Base-by-base conservation (phyloP, 2,329 filamentous ascomycete species). In the Stagonosporopsis cucurbitacearum region DNA sequence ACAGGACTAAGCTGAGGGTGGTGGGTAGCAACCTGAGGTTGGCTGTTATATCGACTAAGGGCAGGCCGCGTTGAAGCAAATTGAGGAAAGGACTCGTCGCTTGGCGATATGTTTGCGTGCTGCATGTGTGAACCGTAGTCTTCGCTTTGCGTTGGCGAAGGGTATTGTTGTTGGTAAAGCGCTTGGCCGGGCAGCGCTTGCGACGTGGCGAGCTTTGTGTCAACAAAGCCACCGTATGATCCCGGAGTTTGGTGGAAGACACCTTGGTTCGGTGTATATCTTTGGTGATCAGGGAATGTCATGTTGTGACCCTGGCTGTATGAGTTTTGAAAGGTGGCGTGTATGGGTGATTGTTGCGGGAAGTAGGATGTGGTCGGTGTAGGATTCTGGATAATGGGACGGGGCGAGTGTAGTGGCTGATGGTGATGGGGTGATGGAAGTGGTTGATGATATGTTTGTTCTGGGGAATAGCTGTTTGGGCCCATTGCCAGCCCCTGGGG, bases 311-410 rank as follows among this genome's bases (percentile, higher is more conserved):
- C 65, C 15, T 67, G 62, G n/a, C 39, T 58, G 46, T 65, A 73
- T 22, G 68, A 64, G 19, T 45, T 50, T 22, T 64, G 58, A 22
- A 69, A 68, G 22, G 45, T 66, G 15, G 64, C 36, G 32, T 73
- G 67, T 36, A 67, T 58, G 17, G 70, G 66, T 26, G 70, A 69
- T n/a, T 63, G 47, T 39, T 72, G 71, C 13, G 70, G 62, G 41
- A 73, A 73, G 50, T 71, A 75, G 5, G 73, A 71, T n/a, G 67
- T 55, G 11, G 68, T 59, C 17, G 64, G 65, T 13, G 66, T 68
- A 30, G 71, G 61, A 13, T 65, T 66, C 11, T 69, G 71, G 26
- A 67, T 35, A 36, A 66, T 69, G 44, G 72, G 67, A 41, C 71
- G 68, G 23, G 69, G 69, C 17, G 69, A 70, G 12, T 61, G 63